Evolutionary conservation across 306 rosid species (phyloP), one percentile per base, ranked within the genome.

Genomic region (Fragaria iinumae): DNA sequence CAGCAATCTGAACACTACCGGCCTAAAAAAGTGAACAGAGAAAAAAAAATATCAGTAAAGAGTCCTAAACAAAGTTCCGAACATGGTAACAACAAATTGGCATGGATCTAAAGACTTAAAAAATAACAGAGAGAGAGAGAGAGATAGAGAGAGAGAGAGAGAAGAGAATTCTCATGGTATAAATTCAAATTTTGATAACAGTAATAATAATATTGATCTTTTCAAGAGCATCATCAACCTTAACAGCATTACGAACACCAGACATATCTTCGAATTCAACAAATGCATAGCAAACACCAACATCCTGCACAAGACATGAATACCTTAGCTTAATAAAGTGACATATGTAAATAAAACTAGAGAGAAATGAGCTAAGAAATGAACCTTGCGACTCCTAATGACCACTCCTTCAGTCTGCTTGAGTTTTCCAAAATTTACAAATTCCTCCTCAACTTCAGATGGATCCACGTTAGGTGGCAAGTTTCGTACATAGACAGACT

Each of bases 261-360:
- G 84, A 74, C 80, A 89, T 83, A 69, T 92, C 97, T 89, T 92
- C 96, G 39, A 95, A 95, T 82, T 95, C 97, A 76, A 95, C 96
- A 84, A 95, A 95, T 57, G 99, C 99, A 34, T 95, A 95, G 87
- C 99, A 92, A 55, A 92, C 93, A 59, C 99, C 99, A 83, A 95
- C 93, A 75, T 95, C 99, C 97, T 94, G 95, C 72, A 81, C 60
- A 80, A 27, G 74, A 70, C 25, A n/a, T 63, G 71, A 80, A 64
- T 43, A 32, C 29, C 75, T 83, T 43, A 78, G 84, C 79, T 74
- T 63, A 57, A 48, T 25, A 59, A 52, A 5, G 43, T 67, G 18
- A 55, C 69, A 75, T 36, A 44, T 56, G 65, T 14, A 47, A 23
- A 70, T 69, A 80, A 20, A 52, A 76, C 63, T 39, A 20, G 69